These are phyloP conservation scores for Termitomyces bulborhizus DNA, from an alignment of 768 basidiomycete genomes.

Conservation along the genomic window DNA sequence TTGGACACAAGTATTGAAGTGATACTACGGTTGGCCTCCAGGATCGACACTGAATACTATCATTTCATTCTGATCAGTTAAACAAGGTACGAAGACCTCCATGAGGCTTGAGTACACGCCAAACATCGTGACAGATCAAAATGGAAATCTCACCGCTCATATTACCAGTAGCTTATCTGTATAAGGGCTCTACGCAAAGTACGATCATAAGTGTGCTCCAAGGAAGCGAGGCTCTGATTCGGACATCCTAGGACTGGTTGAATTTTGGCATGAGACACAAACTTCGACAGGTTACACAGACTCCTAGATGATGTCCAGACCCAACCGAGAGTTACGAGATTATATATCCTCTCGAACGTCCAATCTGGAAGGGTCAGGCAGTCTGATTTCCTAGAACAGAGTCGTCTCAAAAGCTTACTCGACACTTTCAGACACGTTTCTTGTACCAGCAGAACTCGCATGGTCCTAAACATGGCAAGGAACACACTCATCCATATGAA, in stretches of 20 bases:
- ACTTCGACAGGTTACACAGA: slow-evolving; percentile 13
- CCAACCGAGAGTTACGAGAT: slow-evolving; percentile 26
- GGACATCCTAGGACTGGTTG: slow-evolving; percentile 18
- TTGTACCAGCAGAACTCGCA: slow-evolving; percentile 21
- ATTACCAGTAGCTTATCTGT: slow-evolving; percentile 29
- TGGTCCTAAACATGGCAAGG: slow-evolving; percentile 25
- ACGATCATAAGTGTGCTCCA: slow-evolving; percentile 12
- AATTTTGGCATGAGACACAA: slow-evolving; percentile 18
- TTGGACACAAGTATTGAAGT: slow-evolving; percentile 18
- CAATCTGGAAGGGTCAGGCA: slow-evolving; percentile 28
- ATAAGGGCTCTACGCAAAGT: slow-evolving; percentile 11
- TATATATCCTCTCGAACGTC: slow-evolving; percentile 24
- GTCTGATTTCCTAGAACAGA: background rate
- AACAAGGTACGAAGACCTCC: slow-evolving; percentile 26
- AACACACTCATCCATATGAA: slow-evolving; percentile 20
- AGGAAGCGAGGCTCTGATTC: background rate
- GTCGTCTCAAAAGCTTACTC: background rate
- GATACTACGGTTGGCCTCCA: slow-evolving; percentile 14
- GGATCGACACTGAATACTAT: slow-evolving; percentile 19
- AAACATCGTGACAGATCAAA: background rate
- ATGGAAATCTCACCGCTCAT: background rate
- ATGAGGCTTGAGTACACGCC: slow-evolving; percentile 24
- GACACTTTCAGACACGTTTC: background rate
- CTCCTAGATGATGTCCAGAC: slow-evolving; percentile 16
- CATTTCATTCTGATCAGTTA: slow-evolving; percentile 25